A percentile compares a stretch with the other conserved stretches of the same genome.
Conservation (phyloP, 2,329 filamentous ascomycete species). For the Drechslera avenae region DNA sequence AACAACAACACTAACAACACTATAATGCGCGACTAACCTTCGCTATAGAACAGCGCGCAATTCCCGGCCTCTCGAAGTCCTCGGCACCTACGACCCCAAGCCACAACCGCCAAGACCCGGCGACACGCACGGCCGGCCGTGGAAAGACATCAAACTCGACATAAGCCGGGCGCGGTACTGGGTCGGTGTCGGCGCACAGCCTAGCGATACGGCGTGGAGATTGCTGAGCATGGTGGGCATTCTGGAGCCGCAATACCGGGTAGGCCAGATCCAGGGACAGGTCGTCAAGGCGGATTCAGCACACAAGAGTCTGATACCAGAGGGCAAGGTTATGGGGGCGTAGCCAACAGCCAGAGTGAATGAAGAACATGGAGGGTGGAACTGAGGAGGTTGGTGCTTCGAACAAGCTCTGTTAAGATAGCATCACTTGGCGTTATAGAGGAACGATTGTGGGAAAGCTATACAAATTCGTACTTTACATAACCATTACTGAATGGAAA, state of each 20-base stretch:
- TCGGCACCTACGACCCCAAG: slow-evolving; percentile 69
- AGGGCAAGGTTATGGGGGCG: background rate
- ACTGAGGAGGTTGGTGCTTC: background rate
- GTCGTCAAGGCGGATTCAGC: slow-evolving; percentile 27
- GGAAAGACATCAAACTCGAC: slow-evolving; percentile 93
- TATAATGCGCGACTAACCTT: background rate
- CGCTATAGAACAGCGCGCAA: slow-evolving; percentile 76
- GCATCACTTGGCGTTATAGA: background rate
- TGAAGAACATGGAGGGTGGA: slow-evolving; percentile 2
- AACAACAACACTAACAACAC: too few relatives aligned
- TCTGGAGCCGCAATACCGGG: slow-evolving; percentile 45
- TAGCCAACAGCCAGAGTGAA: background rate
- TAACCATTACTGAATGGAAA: too few relatives aligned
- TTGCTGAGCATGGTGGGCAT: slow-evolving; percentile 73
- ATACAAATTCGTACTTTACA: background rate
- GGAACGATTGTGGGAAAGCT: background rate
- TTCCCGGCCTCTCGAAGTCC: slow-evolving; percentile 88
- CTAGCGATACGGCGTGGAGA: slow-evolving; percentile 86
- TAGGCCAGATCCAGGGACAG: slow-evolving; percentile 40
- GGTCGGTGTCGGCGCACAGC: slow-evolving; percentile 95
- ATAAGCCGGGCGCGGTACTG: slow-evolving; percentile 84
- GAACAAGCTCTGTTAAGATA: background rate
- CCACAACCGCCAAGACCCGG: slow-evolving; percentile 59
- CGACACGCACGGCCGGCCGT: slow-evolving; percentile 64
- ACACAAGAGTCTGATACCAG: slow-evolving; percentile 3